Evolutionary conservation across 805 yeast genomes (phyloP).

Genomic region (Kuraishia capsulata): DNA sequence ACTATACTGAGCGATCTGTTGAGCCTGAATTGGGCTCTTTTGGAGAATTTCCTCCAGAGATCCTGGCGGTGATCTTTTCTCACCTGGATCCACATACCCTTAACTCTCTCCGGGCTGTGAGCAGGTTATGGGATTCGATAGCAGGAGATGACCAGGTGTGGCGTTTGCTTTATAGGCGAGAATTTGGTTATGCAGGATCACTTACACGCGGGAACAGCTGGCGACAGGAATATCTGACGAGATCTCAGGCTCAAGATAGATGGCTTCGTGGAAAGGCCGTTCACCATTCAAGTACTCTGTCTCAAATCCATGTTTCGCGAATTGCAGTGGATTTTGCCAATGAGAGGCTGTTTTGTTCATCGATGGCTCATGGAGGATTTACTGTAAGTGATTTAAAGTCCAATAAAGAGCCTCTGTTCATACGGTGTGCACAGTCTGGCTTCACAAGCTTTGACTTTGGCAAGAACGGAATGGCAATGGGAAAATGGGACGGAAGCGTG

Average conservation of each 20-base stretch:
- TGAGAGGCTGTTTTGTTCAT: constrained; percentile 14
- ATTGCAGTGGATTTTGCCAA: constrained; percentile 16
- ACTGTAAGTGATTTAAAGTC: constrained; percentile 12
- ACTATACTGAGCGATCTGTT: not conserved
- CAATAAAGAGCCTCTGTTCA: constrained; percentile 13
- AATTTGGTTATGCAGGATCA: constrained; percentile 31
- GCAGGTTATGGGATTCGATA: constrained; percentile 36
- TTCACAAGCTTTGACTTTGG: constrained; percentile 19
- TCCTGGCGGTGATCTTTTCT: constrained; percentile 34
- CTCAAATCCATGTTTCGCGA: constrained; percentile 12
- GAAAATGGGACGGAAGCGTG: constrained; percentile 24
- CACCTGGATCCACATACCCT: constrained; percentile 36
- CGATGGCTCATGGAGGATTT: constrained; percentile 16
- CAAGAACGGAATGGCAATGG: constrained; percentile 17
- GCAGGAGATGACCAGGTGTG: constrained; percentile 37
- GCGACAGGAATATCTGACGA: constrained; percentile 34
- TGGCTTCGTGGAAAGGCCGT: constrained; percentile 28
- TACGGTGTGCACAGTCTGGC: constrained; percentile 17
- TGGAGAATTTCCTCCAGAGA: constrained; percentile 34
- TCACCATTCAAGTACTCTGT: constrained; percentile 9
- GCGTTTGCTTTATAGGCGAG: constrained; percentile 32
- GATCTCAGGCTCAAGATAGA: constrained; percentile 24
- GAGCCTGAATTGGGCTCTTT: constrained; percentile 2
- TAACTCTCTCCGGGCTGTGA: constrained; percentile 31
- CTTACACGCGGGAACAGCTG: constrained; percentile 33